These are phyloP conservation scores for Monosporascus sp. DNA, from an alignment of 2,329 filamentous ascomycete species.

Conservation along the genomic window DNA sequence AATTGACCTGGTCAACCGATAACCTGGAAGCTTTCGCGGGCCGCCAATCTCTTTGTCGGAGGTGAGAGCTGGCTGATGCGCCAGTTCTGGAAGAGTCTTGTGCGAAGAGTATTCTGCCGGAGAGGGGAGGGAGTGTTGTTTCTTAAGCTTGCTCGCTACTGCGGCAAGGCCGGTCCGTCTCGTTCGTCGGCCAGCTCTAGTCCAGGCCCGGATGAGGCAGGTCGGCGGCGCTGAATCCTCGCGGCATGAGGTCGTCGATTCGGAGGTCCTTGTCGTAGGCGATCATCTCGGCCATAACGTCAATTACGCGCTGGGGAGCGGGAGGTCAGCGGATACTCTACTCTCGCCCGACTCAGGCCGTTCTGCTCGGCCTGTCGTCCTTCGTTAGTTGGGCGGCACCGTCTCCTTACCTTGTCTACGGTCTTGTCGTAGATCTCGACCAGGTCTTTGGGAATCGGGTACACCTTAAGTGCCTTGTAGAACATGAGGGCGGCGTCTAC, in stretches of 20 bases:
- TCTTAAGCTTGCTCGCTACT: neutral
- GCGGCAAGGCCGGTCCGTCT: neutral
- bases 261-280: conserved; percentile 76
- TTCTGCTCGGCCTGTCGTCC: too few species aligned
- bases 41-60: too few species aligned
- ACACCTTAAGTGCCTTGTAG: conserved; percentile 98
- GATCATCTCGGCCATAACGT: conserved; percentile 97
- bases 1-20: too few species aligned
- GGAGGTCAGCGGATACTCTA: too few species aligned
- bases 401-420: conserved; percentile 71
- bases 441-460: conserved; percentile 86
- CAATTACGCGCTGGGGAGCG: conserved; percentile 68
- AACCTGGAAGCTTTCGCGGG: too few species aligned
- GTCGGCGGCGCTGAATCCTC: conserved; percentile 35
- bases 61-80: too few species aligned
- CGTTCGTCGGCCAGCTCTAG: conserved; percentile 28
- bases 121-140: too few species aligned
- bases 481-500: conserved; percentile 90
- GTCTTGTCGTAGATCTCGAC: conserved; percentile 99
- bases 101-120: too few species aligned
- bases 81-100: too few species aligned
- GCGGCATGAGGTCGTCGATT: conserved; percentile 34
- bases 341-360: too few species aligned
- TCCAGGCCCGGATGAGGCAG: conserved; percentile 51
- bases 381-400: too few species aligned